phyloP scores from a whole-genome alignment of 2,329 filamentous ascomycete species.

The Fusarium sublunatum region DNA sequence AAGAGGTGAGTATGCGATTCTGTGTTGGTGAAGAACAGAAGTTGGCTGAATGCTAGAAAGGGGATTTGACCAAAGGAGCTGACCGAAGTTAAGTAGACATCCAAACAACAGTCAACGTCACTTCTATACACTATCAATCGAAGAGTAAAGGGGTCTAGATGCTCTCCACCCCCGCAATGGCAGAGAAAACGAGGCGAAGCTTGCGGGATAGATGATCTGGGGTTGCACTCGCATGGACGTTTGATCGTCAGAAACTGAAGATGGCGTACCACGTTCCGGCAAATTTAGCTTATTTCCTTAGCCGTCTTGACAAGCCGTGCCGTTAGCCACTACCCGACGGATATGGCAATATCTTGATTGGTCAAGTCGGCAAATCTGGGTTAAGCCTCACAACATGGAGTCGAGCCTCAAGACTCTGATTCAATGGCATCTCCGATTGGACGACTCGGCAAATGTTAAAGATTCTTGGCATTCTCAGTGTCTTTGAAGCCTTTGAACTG shows the following conservation, averaged over 20 bases:
- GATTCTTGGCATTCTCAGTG: neutral
- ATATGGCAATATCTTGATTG: conserved; percentile 9
- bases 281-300: conserved; percentile 2
- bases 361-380: conserved; percentile 27
- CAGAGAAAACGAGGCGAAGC: neutral
- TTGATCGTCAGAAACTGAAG: neutral
- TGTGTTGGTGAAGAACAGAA: no score
- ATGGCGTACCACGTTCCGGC: neutral
- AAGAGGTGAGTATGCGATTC: neutral
- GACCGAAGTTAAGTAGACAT: conserved; percentile 14
- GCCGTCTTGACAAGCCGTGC: conserved; percentile 17
- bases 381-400: neutral
- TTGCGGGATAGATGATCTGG: conserved; percentile 9
- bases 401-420: neutral
- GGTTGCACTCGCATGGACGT: conserved; percentile 2
- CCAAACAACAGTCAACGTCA: neutral
- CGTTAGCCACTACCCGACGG: conserved; percentile 11
- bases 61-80: neutral
- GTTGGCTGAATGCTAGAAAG: neutral
- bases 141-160: neutral
- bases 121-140: neutral
- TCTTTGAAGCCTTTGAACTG: neutral
- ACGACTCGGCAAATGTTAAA: conserved; percentile 18
- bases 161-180: conserved; percentile 29
- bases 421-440: conserved; percentile 27